Base-by-base conservation (phyloP, 2,329 filamentous ascomycete species). In the Colletotrichum higginsianum region DNA sequence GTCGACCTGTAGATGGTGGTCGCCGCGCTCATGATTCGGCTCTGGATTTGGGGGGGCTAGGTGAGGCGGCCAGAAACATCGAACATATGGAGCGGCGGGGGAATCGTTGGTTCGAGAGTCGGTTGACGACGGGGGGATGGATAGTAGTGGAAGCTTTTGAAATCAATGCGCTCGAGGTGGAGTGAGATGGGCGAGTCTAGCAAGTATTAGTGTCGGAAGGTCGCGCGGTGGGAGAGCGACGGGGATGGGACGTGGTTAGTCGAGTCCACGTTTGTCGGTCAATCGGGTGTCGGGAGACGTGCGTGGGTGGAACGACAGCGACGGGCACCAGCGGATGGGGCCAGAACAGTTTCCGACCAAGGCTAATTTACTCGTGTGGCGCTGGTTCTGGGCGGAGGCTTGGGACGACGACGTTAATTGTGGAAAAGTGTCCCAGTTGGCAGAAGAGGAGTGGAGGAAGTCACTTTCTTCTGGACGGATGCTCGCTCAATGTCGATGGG, bases 181-280 rank as follows among this genome's bases (percentile, higher is more conserved):
- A 68, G 52, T 52, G 53, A 68, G 67, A 35, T 42, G 68, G 57
- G 50, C 46, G 38, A 52, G 42, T 67, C 49, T 58, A 30, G 38
- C 26, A 53, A 40, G 53, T 18, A 55, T 38, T 38, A 38, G 35
- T 38, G 35, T 11, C 35, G 18, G 21, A 40, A 63, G 21, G 57
- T 63, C 52, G 23, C 40, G 46, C 12, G 12, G n/a, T 44, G 21
- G 63, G 16, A 40, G 55, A n/a, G 44, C 26, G 63, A 62, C 64
- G 68, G 65, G 58, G 65, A 71, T 68, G 47, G 68, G 68, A 23
- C 58, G 65, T 63, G 53, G 53, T 47, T 21, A 50, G 65, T 62
- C 52, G 46, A 58, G 40, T 63, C 50, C 40, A 60, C 52, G 65
- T 57, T 40, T 44, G 68, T 68, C 52, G 52, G 58, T 63, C 58